These are phyloP conservation scores for Monosporascus sp. DNA, from an alignment of 2,329 filamentous ascomycete genomes.

Conservation along the genomic window DNA sequence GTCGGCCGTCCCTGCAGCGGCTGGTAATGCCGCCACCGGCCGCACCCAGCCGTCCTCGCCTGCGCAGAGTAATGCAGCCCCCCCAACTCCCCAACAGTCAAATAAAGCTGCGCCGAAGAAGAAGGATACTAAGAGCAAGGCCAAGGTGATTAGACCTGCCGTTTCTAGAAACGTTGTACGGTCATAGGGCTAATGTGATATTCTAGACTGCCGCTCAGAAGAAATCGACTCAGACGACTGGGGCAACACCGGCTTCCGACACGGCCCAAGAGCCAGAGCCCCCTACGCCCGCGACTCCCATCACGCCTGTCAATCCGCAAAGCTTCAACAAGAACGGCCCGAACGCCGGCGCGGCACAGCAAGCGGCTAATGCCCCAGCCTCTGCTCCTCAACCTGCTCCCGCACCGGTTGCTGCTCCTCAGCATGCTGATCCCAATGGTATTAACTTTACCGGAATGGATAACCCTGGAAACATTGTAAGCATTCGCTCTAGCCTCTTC, in stretches of 20 bases:
- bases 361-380: conserved; percentile 39
- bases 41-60: conserved; percentile 57
- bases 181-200: conserved; percentile 24
- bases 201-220: conserved; percentile 52
- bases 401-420: conserved; percentile 39
- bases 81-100: conserved; percentile 69
- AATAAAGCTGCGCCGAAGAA: conserved; percentile 76
- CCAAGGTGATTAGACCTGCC: conserved; percentile 52
- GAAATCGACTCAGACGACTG: conserved; percentile 54
- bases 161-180: background rate
- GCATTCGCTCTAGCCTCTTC: conserved; percentile 12
- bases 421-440: conserved; percentile 44
- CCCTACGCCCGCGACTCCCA: conserved; percentile 59
- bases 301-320: conserved; percentile 51
- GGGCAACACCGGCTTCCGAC: conserved; percentile 55
- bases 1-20: conserved; percentile 47
- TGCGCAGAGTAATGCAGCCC: conserved; percentile 60
- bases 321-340: conserved; percentile 46
- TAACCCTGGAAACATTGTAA: conserved; percentile 37
- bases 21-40: conserved; percentile 39
- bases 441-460: conserved; percentile 42
- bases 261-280: conserved; percentile 51
- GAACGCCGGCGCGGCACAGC: conserved; percentile 32
- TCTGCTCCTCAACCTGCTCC: conserved; percentile 37
- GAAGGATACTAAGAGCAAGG: conserved; percentile 64